phyloP scores from a whole-genome alignment of 768 basidiomycete genomes.

The Antrodiella citrinella region DNA sequence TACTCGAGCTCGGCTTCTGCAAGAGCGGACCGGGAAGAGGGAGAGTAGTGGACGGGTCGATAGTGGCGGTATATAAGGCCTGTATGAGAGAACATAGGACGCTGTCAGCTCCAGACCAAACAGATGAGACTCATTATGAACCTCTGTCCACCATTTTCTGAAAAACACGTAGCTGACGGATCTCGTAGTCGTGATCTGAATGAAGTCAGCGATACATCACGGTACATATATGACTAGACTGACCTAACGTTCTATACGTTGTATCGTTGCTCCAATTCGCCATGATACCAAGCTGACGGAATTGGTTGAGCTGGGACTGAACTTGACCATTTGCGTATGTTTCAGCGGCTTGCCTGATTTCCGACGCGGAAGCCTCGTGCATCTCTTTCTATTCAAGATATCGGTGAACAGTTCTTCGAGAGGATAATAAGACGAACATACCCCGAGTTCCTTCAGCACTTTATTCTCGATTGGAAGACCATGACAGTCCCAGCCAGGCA shows the following conservation, averaged over 20 bases:
- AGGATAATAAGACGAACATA: constrained; percentile 24
- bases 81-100: constrained; percentile 18
- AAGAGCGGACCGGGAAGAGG: constrained; percentile 87
- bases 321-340: constrained; percentile 70
- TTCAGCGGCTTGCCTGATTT: constrained; percentile 65
- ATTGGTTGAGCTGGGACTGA: constrained; percentile 68
- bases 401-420: constrained; percentile 2
- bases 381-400: constrained; percentile 40
- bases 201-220: neutral
- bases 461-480: constrained; percentile 97
- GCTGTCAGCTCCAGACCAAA: neutral
- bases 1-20: constrained; percentile 94
- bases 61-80: constrained; percentile 81
- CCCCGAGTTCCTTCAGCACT: constrained; percentile 69
- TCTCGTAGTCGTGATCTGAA: constrained; percentile 79
- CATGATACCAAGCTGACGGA: constrained; percentile 81
- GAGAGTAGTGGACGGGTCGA: constrained; percentile 91
- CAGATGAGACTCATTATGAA: constrained; percentile 18
- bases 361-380: constrained; percentile 42
- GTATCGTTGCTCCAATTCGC: constrained; percentile 71
- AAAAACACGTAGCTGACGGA: constrained; percentile 80
- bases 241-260: constrained; percentile 85
- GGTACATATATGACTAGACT: constrained; percentile 4
- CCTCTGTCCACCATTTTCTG: constrained; percentile 84
- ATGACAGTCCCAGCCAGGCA: constrained; percentile 98